Conservation (phyloP, 176 grass and related monocot species). For the Oryza brachyantha region DNA sequence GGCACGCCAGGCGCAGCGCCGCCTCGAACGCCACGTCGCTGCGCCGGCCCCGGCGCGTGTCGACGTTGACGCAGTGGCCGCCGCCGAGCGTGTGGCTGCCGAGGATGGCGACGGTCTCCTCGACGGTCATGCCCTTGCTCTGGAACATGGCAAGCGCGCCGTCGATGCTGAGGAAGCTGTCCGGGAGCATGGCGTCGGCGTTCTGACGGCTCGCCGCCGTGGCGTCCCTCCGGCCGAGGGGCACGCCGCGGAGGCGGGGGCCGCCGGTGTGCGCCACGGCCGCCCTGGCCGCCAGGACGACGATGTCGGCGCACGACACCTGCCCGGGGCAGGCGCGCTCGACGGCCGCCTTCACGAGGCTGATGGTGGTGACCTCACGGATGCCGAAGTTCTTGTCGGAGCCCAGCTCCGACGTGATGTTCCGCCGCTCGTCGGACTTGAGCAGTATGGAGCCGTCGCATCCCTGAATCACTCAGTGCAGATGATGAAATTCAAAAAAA, state of each 20-base stretch:
- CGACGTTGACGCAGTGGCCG: conserved; percentile 4
- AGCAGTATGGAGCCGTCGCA: conserved; percentile 23
- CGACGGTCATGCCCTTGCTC: neutral
- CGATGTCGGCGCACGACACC: conserved; percentile 21
- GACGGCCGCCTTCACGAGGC: conserved; percentile 19
- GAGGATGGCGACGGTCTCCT: conserved; percentile 24
- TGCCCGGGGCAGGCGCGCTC: neutral
- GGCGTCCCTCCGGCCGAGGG: neutral
- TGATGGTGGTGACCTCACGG: conserved; percentile 3
- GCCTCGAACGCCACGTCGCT: neutral
- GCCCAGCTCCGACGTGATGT: neutral
- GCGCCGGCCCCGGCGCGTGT: neutral
- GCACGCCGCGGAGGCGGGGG: neutral
- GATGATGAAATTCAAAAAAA: too few species aligned
- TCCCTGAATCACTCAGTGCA: neutral
- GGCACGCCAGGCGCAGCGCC: neutral
- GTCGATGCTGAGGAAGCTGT: neutral
- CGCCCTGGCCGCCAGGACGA: conserved; percentile 10
- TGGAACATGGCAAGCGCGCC: conserved; percentile 2
- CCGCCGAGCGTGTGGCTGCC: conserved; percentile 1
- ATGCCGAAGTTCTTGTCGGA: conserved; percentile 4
- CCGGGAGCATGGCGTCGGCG: conserved; percentile 6
- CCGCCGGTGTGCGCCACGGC: conserved; percentile 14
- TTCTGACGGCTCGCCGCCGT: neutral
- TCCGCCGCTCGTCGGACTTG: neutral